Evolutionary conservation across 805 yeast genomes (phyloP), one percentile per base, ranked within the genome.

Genomic region (Candida adriatica): DNA sequence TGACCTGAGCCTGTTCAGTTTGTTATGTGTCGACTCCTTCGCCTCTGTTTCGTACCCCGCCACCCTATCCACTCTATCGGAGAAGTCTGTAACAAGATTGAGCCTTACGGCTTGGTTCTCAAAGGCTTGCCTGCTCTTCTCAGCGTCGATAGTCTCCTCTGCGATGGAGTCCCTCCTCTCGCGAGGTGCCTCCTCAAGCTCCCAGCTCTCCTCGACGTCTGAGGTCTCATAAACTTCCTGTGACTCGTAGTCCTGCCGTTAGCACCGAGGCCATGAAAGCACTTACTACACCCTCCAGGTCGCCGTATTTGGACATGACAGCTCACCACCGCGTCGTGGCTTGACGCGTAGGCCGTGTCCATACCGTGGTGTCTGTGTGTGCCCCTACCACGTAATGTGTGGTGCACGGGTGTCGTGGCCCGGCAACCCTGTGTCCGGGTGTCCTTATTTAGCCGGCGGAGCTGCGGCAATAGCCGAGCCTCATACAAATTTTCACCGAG

Each of bases 181-280:
- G 6, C 17, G 18, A 3, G 33, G 11, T 2, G 26, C 18, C 8
- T 26, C 29, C 19, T 16, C 15, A 5, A 33, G 17, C 16, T 25
- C 23, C 28, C 30, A 27, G 13, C 25, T 23, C 19, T 68, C 73
- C 4, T 72, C 69, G 1, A 42, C 41, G 30, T 49, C 53, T 3
- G 53, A 48, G 6, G 73, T 65, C 45, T 68, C 73, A 37, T 55
- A 68, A 3, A 68, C 59, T 19, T 61, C 68, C 34, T 45, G 54
- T 1, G 58, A 39, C 4, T 41, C 50, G 16, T 31, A 20, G 28
- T 53, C 61, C 52, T 49, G 13, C 13, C 16, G 24, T 22, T 29
- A 22, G 26, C n/a, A n/a, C 9, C 3, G 9, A 9, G 21, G 16
- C 7, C 26, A n/a, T 8, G 6, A 27, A 15, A 8, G n/a, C 10